Percentiles rank a stretch among this genome's conserved stretches.
Conservation (phyloP, 495 filamentous ascomycete species). For the Penicillium desertorum region DNA sequence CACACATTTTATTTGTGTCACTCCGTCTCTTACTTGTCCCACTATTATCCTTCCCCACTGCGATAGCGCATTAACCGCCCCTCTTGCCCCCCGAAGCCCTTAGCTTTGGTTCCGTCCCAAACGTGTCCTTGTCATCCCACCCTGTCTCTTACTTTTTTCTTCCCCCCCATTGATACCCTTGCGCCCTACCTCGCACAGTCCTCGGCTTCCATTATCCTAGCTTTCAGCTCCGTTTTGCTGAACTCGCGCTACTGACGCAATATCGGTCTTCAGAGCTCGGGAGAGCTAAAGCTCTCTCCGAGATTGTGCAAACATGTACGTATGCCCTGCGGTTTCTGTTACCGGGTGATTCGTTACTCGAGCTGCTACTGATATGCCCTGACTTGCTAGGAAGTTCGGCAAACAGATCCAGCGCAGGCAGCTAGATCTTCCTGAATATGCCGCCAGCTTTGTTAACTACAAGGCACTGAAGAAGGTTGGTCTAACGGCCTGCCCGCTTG, state of each 20-base stretch:
- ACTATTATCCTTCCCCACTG: constrained; percentile 27
- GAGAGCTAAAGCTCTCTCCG: constrained; percentile 23
- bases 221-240: constrained; percentile 8
- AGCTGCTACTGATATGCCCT: constrained; percentile 8
- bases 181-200: constrained; percentile 4
- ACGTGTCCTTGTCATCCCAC: constrained; percentile 8
- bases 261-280: constrained; percentile 19
- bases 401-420: constrained; percentile 98
- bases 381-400: constrained; percentile 85
- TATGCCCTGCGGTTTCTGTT: neutral
- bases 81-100: constrained; percentile 17
- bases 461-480: constrained; percentile 95
- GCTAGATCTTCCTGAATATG: constrained; percentile 98
- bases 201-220: neutral
- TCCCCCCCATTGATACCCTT: constrained; percentile 4
- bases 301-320: constrained; percentile 38
- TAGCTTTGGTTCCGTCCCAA: neutral
- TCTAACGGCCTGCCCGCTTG: neutral
- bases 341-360: neutral
- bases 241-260: neutral
- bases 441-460: constrained; percentile 98
- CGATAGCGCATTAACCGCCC: constrained; percentile 15
- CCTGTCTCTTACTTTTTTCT: constrained; percentile 1
- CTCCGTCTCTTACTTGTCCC: constrained; percentile 18
- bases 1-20: constrained; percentile 21